Evolutionary conservation across 306 rosid genomes (phyloP).

Genomic region (Citrullus amarus): DNA sequence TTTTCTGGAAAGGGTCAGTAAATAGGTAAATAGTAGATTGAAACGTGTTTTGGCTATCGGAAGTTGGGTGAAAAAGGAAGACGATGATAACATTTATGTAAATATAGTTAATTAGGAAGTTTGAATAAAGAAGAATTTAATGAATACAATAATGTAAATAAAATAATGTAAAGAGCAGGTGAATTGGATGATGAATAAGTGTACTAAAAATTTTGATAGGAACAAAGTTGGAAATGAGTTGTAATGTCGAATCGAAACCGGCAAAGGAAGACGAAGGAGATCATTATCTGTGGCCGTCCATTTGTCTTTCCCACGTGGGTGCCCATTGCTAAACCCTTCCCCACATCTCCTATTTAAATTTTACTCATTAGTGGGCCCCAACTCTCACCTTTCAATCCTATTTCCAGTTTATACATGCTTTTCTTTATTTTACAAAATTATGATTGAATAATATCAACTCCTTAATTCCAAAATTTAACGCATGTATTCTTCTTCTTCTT

Average conservation of each 20-base stretch:
- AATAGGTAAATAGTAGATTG: not conserved
- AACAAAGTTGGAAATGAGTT: not conserved
- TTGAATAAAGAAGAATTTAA: not conserved
- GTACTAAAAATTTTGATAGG: not conserved
- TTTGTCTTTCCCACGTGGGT: conserved; percentile 2
- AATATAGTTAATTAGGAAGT: not conserved
- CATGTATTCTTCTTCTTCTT: too few species aligned
- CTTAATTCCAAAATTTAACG: too few species aligned
- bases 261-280: not conserved
- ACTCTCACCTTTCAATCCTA: not conserved
- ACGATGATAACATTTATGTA: not conserved
- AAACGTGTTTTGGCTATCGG: not conserved
- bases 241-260: not conserved
- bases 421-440: too few species aligned
- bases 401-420: not conserved
- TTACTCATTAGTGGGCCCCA: not conserved
- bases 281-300: not conserved
- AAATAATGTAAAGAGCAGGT: not conserved
- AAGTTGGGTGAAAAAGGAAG: not conserved
- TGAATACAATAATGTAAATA: not conserved
- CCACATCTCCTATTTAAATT: not conserved
- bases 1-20: not conserved
- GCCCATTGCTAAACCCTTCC: not conserved
- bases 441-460: too few species aligned
- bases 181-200: not conserved